phyloP scores from a whole-genome alignment of 106 monocot species.

The Acorus gramineus region DNA sequence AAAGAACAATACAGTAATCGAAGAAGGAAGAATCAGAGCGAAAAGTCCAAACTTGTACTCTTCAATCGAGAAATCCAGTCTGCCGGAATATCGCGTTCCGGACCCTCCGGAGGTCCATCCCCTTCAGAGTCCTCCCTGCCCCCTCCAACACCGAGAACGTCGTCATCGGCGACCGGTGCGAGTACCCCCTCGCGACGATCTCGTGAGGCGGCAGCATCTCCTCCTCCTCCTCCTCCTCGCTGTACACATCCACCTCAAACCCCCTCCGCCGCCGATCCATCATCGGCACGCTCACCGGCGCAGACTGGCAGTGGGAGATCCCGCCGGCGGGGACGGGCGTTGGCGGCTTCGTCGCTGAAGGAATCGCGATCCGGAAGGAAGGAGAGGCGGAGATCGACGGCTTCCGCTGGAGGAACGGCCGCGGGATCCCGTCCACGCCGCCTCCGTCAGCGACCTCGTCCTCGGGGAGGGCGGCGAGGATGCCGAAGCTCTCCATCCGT shows the following conservation, averaged over 20 bases:
- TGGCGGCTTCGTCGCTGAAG: too few species aligned
- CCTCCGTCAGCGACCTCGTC: slow-evolving; percentile 5
- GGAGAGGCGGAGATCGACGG: slow-evolving; percentile 6
- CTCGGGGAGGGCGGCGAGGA: slow-evolving; percentile 55
- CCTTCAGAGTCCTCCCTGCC: slow-evolving; percentile 70
- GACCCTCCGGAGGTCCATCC: slow-evolving; percentile 58
- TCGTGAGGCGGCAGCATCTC: slow-evolving; percentile 80
- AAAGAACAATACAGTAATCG: too few species aligned
- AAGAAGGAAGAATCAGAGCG: too few species aligned
- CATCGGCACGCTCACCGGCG: slow-evolving; percentile 65
- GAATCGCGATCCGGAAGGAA: too few species aligned
- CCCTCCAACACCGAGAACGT: slow-evolving; percentile 80
- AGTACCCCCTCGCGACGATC: slow-evolving; percentile 55
- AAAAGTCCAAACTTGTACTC: too few species aligned
- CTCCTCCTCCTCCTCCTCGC: slow-evolving; percentile 24
- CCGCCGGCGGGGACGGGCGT: not conserved
- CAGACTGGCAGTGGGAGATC: slow-evolving; percentile 38
- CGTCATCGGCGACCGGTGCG: slow-evolving; percentile 42
- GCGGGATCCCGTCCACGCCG: not conserved
- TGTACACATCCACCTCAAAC: slow-evolving; percentile 8
- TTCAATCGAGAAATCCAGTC: slow-evolving; percentile 73
- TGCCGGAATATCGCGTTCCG: slow-evolving; percentile 62
- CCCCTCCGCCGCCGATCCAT: slow-evolving; percentile 1
- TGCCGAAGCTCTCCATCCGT: slow-evolving; percentile 35
- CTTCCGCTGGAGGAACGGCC: slow-evolving; percentile 19